phyloP scores from a whole-genome alignment of 345 rosid species.

The Linum usitatissimum region DNA sequence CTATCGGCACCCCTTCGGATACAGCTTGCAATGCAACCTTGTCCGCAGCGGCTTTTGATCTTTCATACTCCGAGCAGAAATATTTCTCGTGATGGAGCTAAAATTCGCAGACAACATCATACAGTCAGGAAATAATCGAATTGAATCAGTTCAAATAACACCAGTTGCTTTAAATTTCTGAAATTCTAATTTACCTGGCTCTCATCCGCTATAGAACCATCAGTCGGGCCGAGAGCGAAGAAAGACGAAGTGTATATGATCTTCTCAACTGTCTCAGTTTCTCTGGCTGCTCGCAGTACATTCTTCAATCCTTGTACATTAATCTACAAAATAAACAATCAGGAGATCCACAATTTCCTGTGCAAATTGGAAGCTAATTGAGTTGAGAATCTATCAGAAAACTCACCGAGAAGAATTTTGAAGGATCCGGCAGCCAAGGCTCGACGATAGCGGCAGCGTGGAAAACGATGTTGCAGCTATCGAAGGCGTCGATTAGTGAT shows the following conservation, averaged over 20 bases:
- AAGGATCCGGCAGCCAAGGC: slow-evolving; percentile 88
- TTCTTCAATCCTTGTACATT: slow-evolving; percentile 81
- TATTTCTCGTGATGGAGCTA: slow-evolving; percentile 53
- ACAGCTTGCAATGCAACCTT: slow-evolving; percentile 64
- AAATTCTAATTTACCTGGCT: slow-evolving; percentile 32
- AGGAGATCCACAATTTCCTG: not conserved
- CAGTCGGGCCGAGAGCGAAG: slow-evolving; percentile 78
- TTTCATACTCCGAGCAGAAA: slow-evolving; percentile 84
- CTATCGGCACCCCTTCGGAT: slow-evolving; percentile 56
- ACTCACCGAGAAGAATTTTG: slow-evolving; percentile 57
- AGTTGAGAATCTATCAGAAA: not conserved
- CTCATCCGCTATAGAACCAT: slow-evolving; percentile 73
- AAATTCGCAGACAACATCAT: not conserved
- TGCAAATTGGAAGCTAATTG: not conserved
- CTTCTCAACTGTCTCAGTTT: slow-evolving; percentile 43
- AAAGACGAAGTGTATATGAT: slow-evolving; percentile 80
- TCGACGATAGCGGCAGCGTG: slow-evolving; percentile 83
- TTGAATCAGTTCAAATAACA: not conserved
- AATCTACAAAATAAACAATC: slow-evolving; percentile 30
- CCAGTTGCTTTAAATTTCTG: not conserved
- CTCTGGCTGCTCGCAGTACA: slow-evolving; percentile 48
- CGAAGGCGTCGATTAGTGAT: slow-evolving; percentile 51
- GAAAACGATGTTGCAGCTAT: slow-evolving; percentile 61
- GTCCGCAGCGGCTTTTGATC: slow-evolving; percentile 64
- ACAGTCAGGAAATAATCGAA: not conserved